Percentiles rank a stretch among this genome's conserved stretches.
Conservation (phyloP, 768 basidiomycete species). For the Boletus tomentosulus region DNA sequence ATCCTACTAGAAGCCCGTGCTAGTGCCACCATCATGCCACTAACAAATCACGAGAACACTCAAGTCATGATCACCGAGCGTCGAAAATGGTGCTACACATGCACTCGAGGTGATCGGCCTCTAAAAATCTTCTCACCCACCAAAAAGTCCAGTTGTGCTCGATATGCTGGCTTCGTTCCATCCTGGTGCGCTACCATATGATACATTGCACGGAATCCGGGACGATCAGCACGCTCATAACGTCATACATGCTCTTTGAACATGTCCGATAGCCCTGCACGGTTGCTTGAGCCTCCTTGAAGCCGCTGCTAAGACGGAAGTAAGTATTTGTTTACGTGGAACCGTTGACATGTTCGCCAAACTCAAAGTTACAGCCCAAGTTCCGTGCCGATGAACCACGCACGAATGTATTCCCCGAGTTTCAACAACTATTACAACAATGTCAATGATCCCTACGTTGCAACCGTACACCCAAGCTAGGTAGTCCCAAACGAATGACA, state of each 20-base stretch:
- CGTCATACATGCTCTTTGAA: background rate
- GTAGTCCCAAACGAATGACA: constrained; percentile 13
- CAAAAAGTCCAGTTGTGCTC: constrained; percentile 1
- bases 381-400: background rate
- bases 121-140: background rate
- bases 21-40: background rate
- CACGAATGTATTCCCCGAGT: background rate
- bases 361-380: background rate
- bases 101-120: constrained; percentile 2
- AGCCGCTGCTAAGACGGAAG: background rate
- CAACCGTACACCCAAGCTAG: constrained; percentile 7
- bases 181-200: constrained; percentile 4
- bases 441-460: background rate
- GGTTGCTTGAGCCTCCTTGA: background rate
- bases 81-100: background rate
- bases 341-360: background rate
- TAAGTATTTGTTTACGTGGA: no score
- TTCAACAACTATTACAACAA: constrained; percentile 11
- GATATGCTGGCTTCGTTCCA: background rate
- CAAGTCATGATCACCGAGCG: background rate
- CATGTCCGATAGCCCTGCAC: background rate
- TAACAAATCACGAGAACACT: background rate
- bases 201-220: constrained; percentile 1
- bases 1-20: background rate
- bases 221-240: constrained; percentile 1